A percentile compares a stretch with the other conserved stretches of the same genome.
Conservation (phyloP, 2,329 filamentous ascomycete genomes). For the Cylindrodendrum hubeiense region DNA sequence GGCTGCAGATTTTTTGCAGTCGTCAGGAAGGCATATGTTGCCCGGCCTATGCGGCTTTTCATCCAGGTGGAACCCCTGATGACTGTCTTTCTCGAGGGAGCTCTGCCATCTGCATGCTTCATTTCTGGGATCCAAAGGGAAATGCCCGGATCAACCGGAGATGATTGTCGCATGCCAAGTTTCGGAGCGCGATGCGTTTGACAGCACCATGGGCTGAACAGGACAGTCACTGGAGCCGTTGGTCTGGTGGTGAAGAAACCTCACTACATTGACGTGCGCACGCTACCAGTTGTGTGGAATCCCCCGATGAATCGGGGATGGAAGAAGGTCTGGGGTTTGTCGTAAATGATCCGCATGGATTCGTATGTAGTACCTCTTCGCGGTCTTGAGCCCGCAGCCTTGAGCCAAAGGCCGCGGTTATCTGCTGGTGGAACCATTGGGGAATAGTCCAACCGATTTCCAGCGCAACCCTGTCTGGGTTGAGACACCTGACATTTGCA, state of each 20-base stretch:
- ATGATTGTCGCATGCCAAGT: not conserved
- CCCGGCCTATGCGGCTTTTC: not conserved
- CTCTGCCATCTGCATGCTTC: not conserved
- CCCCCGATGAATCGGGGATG: constrained; percentile 20
- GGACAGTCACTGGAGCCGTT: not conserved
- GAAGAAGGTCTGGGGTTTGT: constrained; percentile 33
- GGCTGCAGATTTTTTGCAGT: not conserved
- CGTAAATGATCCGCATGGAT: constrained; percentile 54
- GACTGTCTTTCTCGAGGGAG: not conserved
- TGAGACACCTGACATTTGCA: constrained; percentile 36
- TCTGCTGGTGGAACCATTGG: constrained; percentile 36
- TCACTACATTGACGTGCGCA: constrained; percentile 9
- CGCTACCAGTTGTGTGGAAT: constrained; percentile 2
- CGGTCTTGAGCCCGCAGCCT: constrained; percentile 22
- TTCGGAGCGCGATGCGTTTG: not conserved
- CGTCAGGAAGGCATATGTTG: not conserved
- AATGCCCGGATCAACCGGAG: no score
- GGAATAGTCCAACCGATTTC: constrained; percentile 39
- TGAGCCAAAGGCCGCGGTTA: constrained; percentile 26
- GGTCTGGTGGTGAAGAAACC: not conserved
- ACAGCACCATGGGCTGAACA: not conserved
- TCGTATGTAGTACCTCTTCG: constrained; percentile 50
- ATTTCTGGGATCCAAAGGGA: not conserved
- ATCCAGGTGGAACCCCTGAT: not conserved
- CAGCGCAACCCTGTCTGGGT: constrained; percentile 24